Evolutionary conservation across 768 basidiomycete genomes (phyloP), one percentile per base, ranked within the genome.

Genomic region (Imleria badia): DNA sequence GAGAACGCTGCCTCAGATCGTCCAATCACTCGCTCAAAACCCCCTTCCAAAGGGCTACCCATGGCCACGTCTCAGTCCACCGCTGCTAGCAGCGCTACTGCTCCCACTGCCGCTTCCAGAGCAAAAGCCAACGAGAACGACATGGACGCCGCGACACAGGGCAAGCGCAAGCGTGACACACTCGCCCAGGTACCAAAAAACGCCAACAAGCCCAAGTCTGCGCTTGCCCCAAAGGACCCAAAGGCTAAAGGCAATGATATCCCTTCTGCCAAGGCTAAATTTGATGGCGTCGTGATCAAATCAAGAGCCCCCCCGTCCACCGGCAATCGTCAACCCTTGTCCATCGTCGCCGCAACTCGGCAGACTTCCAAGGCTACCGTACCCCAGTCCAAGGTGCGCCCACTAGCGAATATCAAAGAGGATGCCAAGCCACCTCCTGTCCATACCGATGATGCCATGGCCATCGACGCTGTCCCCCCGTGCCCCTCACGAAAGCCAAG

Each of bases 1-100:
- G 87, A 90, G 78, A 90, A 89, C 67, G 82, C 83, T 52, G 83
- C 81, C 65, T 82, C 85, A n/a, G n/a, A n/a, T 49, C 82, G 83
- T 54, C 81, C 81, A 39, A 73, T 77, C 43, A 81, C 85, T 56
- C 85, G 84, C 70, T 75, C 81, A 67, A 86, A 86, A 72, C 78
- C 77, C 43, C 73, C 80, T 17, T 74, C 80, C 30, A 66, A 69
- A 19, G 59, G 62, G 52, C 61, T 61, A 40, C 60, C 72, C 20
- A 69, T 74, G 59, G 72, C 77, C 58, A 63, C 73, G 17, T 52
- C 64, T 1, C 75, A 69, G 42, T 62, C 74, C 23, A 60, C 64
- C 26, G 73, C 73, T 41, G 65, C 73, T 58, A 64, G 63, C 35
- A 78, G 76, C 67, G 79, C 61, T 76, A 73, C 62, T 74, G 75